Evolutionary conservation across 2,329 filamentous ascomycete species (phyloP), one percentile per base, ranked within the genome.

Genomic region (Huntiella savannae): DNA sequence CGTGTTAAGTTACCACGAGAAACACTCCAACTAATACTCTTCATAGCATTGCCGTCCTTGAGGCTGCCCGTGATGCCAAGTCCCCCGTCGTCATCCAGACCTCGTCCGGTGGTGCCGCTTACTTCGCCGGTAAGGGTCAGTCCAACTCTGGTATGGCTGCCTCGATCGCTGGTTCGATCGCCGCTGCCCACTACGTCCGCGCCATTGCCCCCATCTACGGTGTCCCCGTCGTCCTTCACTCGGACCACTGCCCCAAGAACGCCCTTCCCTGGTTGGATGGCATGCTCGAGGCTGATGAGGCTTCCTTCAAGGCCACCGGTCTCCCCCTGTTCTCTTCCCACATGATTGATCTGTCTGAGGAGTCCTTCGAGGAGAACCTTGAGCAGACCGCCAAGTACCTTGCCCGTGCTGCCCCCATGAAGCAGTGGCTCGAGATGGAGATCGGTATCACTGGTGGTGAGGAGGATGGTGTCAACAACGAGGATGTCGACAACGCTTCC

Each of bases 221-320:
- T 56, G 69, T 96, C 54, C 88, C 88, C 58, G 85, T 94, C 56
- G 71, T 96, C 57, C 78, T 96, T 50, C 87, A 95, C 77, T 92
- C 88, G 62, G 91, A 98, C 65, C 91, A 96, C 73, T 94, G 88
- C 68, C 88, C 91, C 62, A 96, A 96, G 82, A 96, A 96, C 79
- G 84, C 96, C 50, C 79, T 96, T 49, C 91, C 91, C 52, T 96
- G 88, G 88, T 71, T 96, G 62, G 87, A 95, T 60, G 87, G 87
- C 62, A 87, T 95, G 79, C 67, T 96, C 56, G 86, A 91, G 53
- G 88, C 79, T 56, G 91, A 96, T 60, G 91, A 96, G 77, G 73
- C 70, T 51, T 88, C 87, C 73, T 95, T 93, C 81, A 92, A 95
- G 79, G 64, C 76, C 62, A 77, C 88, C 62, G 82, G 82, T 67